phyloP scores from a whole-genome alignment of 2,329 filamentous ascomycete genomes.

The Colletotrichum chlorophyti region DNA sequence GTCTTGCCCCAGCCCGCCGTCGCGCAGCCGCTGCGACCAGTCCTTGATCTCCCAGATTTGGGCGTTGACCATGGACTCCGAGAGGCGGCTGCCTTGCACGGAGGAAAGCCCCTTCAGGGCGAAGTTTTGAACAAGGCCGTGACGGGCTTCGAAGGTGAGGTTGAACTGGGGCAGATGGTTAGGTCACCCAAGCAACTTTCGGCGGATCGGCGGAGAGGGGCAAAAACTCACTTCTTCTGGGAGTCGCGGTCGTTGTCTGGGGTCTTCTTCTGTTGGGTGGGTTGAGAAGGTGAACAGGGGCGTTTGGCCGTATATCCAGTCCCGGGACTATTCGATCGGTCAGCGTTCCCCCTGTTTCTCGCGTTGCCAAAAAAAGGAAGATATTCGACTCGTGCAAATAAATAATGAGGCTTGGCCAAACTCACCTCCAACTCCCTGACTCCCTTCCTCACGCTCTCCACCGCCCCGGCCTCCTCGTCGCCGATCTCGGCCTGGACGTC shows the following conservation, averaged over 20 bases:
- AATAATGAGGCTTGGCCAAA: no score
- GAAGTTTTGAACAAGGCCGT: constrained; percentile 44
- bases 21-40: constrained; percentile 17
- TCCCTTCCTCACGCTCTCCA: constrained; percentile 64
- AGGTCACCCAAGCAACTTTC: no score
- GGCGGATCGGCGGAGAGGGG: no score
- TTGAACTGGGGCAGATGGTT: constrained; percentile 28
- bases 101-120: constrained; percentile 28
- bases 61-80: constrained; percentile 5
- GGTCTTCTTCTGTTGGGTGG: constrained; percentile 63
- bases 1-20: background rate
- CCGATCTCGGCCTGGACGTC: constrained; percentile 51
- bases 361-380: no score
- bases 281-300: constrained; percentile 80
- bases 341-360: background rate
- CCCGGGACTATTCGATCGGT: constrained; percentile 53
- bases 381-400: no score
- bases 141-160: constrained; percentile 43
- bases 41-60: constrained; percentile 28
- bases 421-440: constrained; percentile 67
- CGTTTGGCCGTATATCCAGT: constrained; percentile 87
- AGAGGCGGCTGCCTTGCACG: background rate
- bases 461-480: constrained; percentile 52
- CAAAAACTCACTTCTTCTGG: constrained; percentile 50
- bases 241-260: constrained; percentile 58